Evolutionary conservation across 345 rosid genomes (phyloP), one percentile per base, ranked within the genome.

Genomic region (Syzygium aromaticum): DNA sequence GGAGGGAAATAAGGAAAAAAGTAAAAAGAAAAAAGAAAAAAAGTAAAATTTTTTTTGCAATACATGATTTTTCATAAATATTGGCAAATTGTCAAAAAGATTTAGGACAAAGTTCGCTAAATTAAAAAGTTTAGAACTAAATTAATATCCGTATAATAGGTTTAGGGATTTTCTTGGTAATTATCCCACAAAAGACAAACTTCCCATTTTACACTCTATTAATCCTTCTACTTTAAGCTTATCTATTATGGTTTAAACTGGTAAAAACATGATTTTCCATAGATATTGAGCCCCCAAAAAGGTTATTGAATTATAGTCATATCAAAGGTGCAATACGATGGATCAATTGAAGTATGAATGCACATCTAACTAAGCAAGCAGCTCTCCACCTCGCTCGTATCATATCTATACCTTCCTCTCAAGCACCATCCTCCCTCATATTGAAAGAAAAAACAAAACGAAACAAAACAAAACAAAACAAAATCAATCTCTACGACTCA

Each of bases 91-190:
- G 0, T 67, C 3, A 40, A 67, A 67, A 67, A 2, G 43, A 19
- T 2, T 9, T 33, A 33, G 3, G 6, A 67, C 3, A 8, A 17
- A 67, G 9, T 33, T 2, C 1, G 0, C 1, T 2, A 17, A 67
- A 16, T 67, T 1, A 15, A 67, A 67, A 67, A 56, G 9, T 67
- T 67, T 33, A 67, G 21, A 2, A 67, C 1, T 17, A 7, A 9
- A 19, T 67, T 0, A 3, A 19, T 3, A 33, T 33, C 1, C 0
- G 1, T 9, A 67, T 1, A 0, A 67, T 33, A 33, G 5, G 5
- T 67, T 17, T 17, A 30, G 8, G 17, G 8, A 0, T 16, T 64
- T 14, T 28, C 16, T 15, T 3, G 0, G 10, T 67, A 33, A 67
- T 67, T 17, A 33, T 67, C 46, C 10, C 43, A 17, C 25, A 4